Base-by-base conservation (phyloP, 75 land plant species). In the Pseudotsuga menziesii region DNA sequence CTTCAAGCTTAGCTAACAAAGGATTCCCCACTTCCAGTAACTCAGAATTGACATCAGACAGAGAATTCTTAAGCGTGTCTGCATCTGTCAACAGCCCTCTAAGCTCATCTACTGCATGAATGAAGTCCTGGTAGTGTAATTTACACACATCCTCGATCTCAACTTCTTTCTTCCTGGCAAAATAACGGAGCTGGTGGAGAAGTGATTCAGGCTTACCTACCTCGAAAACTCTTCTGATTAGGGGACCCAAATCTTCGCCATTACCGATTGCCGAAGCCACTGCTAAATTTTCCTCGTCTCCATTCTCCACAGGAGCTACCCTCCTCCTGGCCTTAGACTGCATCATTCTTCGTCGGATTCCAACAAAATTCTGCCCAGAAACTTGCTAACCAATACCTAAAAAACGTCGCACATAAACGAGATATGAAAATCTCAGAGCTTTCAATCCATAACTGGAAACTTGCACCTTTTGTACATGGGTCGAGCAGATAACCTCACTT, bases 131-230 rank as follows among this genome's bases (percentile, higher is more conserved):
- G 76, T 97, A 97, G 70, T 97, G 99, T 9, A 87, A 77, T 78
- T 86, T 92, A 76, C 99, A 97, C 1, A 97, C 83, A 26, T 97
- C 99, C 86, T 97, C 99, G 27, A 97, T 97, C 78, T 97, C 98
- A 35, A 80, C 80, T 80, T 97, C 98, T 82, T 97, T 97, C 80
- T 84, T 92, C 84, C 89, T 95, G 16, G 82, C 98, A 58, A 97
- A 86, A 62, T 80, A 78, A 79, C 79, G 82, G 9, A 97, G 86
- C 77, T 94, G 98, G 23, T 91, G 94, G 70, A 97, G 71, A 35
- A 97, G 91, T 5, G 87, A 17, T 58, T 94, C 96, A 15, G 98
- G 98, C 76, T 83, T 91, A 29, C 98, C 99, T 26, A 79, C 79
- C 78, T 97, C 95, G 81, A 97, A 97, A 23, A 95, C 95, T 78